Evolutionary conservation across 805 yeast genomes (phyloP), one percentile per base, ranked within the genome.

Genomic region (Zygosaccharomyces rouxii): DNA sequence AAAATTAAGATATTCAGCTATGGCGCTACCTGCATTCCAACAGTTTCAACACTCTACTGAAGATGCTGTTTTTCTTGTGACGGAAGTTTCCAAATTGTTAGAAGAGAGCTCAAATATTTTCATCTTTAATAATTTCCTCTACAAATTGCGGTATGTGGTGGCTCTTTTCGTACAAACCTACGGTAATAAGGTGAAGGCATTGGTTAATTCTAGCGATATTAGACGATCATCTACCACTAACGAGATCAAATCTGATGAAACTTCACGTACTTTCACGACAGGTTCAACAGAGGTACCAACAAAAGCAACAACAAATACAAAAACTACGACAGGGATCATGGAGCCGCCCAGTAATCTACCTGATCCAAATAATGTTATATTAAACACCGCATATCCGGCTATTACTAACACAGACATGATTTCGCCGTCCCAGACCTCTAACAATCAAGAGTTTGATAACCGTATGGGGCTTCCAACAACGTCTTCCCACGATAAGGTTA

Each of bases 91-190:
- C 9, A 48, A 52, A 16, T 44, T 59, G 21, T 49, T 66, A 28
- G 66, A 62, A 22, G 52, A 54, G 33, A 61, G 72, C 7, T 53
- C 66, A 5, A 51, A 60, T 41, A 55, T 56, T 31, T 73, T 69
- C 51, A 75, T 76, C 2, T 68, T 65, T 47, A 82, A 82, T 60
- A 72, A 72, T 56, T 74, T 76, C 45, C 62, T 83, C 47, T 71
- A 71, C 52, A 83, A 81, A 58, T 72, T 77, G 58, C 71, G 79
- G 47, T 70, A 81, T 44, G 79, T 83, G 23, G 64, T 83, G 23
- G 78, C 80, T 16, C 63, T 83, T 26, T 83, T 81, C 55, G 71
- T 78, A 13, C 84, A 81, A 56, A 81, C 86, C 0, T 83, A 81
- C 60, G 74, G 77, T 1, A 74, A 75, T 31, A 84, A 81, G 60